Percentiles rank a stretch among this genome's conserved stretches.
These are phyloP conservation scores for Kodamaea suecica DNA, from an alignment of 1,139 yeast genomes.

Conservation along the genomic window DNA sequence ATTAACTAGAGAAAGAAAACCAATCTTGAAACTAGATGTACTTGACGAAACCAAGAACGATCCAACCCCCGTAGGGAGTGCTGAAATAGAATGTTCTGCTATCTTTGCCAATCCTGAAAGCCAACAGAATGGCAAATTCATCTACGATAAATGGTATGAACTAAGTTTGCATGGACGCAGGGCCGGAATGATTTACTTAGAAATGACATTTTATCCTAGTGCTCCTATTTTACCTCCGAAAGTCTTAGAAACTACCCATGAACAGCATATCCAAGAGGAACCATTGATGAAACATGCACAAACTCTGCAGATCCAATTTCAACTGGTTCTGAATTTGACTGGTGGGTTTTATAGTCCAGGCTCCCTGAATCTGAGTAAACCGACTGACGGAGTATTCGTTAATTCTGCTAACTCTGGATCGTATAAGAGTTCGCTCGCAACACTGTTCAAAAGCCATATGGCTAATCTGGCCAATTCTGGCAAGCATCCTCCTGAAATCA, in stretches of 20 bases:
- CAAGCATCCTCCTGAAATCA: background rate
- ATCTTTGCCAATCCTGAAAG: constrained; percentile 50
- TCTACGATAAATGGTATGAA: constrained; percentile 76
- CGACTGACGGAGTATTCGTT: constrained; percentile 8
- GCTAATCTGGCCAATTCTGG: background rate
- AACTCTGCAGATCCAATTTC: background rate
- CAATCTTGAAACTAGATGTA: constrained; percentile 65
- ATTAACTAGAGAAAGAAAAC: constrained; percentile 59
- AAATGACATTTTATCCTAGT: constrained; percentile 85
- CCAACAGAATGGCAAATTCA: constrained; percentile 67
- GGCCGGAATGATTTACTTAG: constrained; percentile 87
- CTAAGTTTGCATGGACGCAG: constrained; percentile 64
- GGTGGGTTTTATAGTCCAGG: too few relatives aligned
- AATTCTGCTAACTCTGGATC: constrained; percentile 16
- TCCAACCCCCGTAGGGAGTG: constrained; percentile 82
- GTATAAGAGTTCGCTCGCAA: too few relatives aligned
- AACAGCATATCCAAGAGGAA: constrained; percentile 7
- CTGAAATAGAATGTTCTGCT: constrained; percentile 71
- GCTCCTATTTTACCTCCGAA: constrained; percentile 50
- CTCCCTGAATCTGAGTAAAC: too few relatives aligned
- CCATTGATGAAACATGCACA: constrained; percentile 1
- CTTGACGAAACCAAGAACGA: constrained; percentile 85
- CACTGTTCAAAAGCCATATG: background rate
- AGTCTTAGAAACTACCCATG: constrained; percentile 12
- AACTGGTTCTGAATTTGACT: background rate